phyloP scores from a whole-genome alignment of 73 alveolate species.

The Paramecium tetraurelia region DNA sequence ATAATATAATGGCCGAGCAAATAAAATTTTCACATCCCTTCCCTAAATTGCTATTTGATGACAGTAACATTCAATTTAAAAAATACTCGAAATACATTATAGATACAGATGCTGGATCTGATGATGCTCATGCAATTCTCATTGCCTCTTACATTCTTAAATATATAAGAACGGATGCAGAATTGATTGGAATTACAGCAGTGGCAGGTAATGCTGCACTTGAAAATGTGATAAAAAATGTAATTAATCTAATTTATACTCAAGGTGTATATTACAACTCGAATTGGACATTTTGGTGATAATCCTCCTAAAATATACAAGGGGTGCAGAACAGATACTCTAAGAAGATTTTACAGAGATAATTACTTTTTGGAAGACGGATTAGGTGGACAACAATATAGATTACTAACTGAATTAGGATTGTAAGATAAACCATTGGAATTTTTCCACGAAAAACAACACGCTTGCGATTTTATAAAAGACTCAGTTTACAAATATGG shows the following conservation, averaged over 20 bases:
- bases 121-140: slow-evolving; percentile 45
- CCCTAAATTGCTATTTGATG: slow-evolving; percentile 10
- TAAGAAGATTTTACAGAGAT: slow-evolving; percentile 39
- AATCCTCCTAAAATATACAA: slow-evolving; percentile 28
- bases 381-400: slow-evolving; percentile 21
- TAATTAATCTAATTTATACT: background rate
- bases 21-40: background rate
- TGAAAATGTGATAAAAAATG: slow-evolving; percentile 24
- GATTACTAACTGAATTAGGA: background rate
- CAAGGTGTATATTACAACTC: background rate
- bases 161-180: slow-evolving; percentile 1
- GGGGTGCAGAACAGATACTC: slow-evolving; percentile 1
- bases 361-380: slow-evolving; percentile 27
- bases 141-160: slow-evolving; percentile 28
- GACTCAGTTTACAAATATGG: slow-evolving; percentile 28
- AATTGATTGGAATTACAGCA: slow-evolving; percentile 36
- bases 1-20: background rate
- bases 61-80: background rate
- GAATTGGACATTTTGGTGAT: slow-evolving; percentile 28
- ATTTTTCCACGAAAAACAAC: slow-evolving; percentile 11
- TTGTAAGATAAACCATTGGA: background rate
- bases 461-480: slow-evolving; percentile 22
- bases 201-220: slow-evolving; percentile 40
- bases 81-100: slow-evolving; percentile 2
- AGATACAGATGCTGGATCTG: slow-evolving; percentile 49